Evolutionary conservation across 2,329 filamentous ascomycete species (phyloP), one percentile per base, ranked within the genome.

Genomic region (Penicillium oxalicum): DNA sequence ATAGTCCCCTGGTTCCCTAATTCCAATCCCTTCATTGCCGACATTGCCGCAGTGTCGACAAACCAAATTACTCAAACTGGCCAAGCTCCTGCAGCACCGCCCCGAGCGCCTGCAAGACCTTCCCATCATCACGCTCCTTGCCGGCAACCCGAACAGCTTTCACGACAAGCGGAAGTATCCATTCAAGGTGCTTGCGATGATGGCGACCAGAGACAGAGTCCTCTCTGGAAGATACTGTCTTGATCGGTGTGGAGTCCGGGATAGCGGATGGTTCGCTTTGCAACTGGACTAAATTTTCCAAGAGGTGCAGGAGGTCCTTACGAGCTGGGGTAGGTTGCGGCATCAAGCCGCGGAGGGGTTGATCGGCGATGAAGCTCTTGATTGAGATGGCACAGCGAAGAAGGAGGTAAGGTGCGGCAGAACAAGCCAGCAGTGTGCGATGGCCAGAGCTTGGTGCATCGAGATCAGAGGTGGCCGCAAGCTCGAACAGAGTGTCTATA

Each of bases 341-440:
- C 83, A 94, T 93, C 43, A 84, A 80, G 0, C 93, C 91, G 11
- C 93, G 79, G 18, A 98, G 74, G 0, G 91, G 91, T 63, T 96
- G 91, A 66, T 98, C 93, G 4, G 90, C 87, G 40, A 94, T 84
- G 64, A 95, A 97, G 0, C 84, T 77, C 48, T 88, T 84, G n/a
- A 97, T 71, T 0, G 88, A 84, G 12, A 95, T 74, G 0, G 87
- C 89, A 9, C 87, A 83, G 2, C 93, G 83, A 2, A 95, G 74
- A 39, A 97, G 85, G 2, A 97, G 77, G 60, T 88, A 91, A 0
- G 89, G 89, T 0, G 88, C 85, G 0, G 85, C 81, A 3, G 86
- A 86, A 62, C 83, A 79, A 0, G 91, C 87, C 12, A 97, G 81
- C 9, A 81, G 76, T 36, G 80, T 68, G 50, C 76, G 74, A 9